Base-by-base conservation (phyloP, 2,329 filamentous ascomycete species). In the Colletotrichum caudatum region DNA sequence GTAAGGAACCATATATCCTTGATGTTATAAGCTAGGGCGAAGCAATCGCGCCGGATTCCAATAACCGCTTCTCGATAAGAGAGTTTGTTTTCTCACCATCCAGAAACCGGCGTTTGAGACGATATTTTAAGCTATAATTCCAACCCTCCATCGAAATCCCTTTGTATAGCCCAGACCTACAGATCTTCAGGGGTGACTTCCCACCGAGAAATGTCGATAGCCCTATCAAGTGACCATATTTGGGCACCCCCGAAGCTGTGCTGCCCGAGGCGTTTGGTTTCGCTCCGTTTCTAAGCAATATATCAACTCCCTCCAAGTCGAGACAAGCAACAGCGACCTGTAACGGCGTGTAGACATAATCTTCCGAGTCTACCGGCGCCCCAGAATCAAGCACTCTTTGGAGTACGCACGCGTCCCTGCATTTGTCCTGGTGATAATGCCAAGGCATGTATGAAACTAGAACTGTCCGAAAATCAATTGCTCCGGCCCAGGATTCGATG, bases 221-320 rank as follows among this genome's bases (percentile, higher is more conserved):
- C 5, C 1, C 14, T 1, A 29, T 29, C 5, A 67, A 2, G 0
- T 5, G 0, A 0, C 1, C 48, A 0, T 18, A 8, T 1, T 16
- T 5, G 6, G 50, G n/a, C 39, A n/a, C 0, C 1, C 2, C 9
- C 0, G 5, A 41, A 33, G n/a, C 18, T 14, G 12, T 2, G 5
- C 11, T n/a, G 0, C 58, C 50, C 5, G 1, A 1, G 1, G 39
- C 53, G 3, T 16, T 46, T 0, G 61, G 18, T 0, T 23, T 0
- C 16, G 66, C 66, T 2, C 44, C 53, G 7, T 12, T 5, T 8
- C n/a, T 7, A 0, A 68, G 41, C 2, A 69, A 29, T n/a, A 16
- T 1, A 1, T 1, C 1, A 4, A 57, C 48, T 0, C 9, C 59
- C 1, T 39, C 14, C 2, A 44, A 2, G 26, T 69, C 60, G 4